phyloP scores from a whole-genome alignment of 2,329 filamentous ascomycete genomes.

The Lecanoromycetidae sp. region DNA sequence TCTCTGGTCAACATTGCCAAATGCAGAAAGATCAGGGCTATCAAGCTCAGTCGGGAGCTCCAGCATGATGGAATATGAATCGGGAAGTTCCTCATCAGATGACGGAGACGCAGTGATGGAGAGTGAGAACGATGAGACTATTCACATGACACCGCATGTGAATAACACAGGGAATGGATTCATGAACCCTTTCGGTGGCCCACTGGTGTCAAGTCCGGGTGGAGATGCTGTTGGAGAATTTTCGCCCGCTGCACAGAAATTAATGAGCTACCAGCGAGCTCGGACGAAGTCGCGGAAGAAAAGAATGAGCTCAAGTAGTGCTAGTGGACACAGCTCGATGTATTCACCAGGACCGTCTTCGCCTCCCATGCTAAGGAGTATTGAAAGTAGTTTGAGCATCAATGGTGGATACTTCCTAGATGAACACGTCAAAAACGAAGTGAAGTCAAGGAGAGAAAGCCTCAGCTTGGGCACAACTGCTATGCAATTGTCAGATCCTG shows the following conservation, averaged over 20 bases:
- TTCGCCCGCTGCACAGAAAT: slow-evolving; percentile 60
- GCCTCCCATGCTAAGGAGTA: slow-evolving; percentile 52
- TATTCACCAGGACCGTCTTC: slow-evolving; percentile 62
- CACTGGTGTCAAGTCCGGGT: slow-evolving; percentile 39
- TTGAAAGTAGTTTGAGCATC: slow-evolving; percentile 35
- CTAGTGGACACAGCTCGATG: slow-evolving; percentile 56
- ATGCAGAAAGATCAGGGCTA: slow-evolving; percentile 56
- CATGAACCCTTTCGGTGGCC: slow-evolving; percentile 35
- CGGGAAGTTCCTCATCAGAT: slow-evolving; percentile 58
- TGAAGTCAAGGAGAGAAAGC: slow-evolving; percentile 62
- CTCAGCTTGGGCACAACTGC: slow-evolving; percentile 85
- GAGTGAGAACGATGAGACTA: slow-evolving; percentile 32
- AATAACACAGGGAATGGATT: slow-evolving; percentile 41
- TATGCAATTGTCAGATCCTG: slow-evolving; percentile 65
- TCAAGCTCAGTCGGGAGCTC: slow-evolving; percentile 74
- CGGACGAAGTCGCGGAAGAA: slow-evolving; percentile 45
- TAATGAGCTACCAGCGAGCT: slow-evolving; percentile 64
- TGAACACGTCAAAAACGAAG: slow-evolving; percentile 36
- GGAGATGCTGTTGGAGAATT: slow-evolving; percentile 53
- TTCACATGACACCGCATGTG: slow-evolving; percentile 68
- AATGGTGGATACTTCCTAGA: slow-evolving; percentile 43
- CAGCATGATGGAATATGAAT: slow-evolving; percentile 67
- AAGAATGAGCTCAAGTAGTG: slow-evolving; percentile 57
- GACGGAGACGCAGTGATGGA: slow-evolving; percentile 50
- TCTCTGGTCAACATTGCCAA: slow-evolving; percentile 59